phyloP scores from a whole-genome alignment of 345 rosid species.

The Zanthoxylum bungeanum region DNA sequence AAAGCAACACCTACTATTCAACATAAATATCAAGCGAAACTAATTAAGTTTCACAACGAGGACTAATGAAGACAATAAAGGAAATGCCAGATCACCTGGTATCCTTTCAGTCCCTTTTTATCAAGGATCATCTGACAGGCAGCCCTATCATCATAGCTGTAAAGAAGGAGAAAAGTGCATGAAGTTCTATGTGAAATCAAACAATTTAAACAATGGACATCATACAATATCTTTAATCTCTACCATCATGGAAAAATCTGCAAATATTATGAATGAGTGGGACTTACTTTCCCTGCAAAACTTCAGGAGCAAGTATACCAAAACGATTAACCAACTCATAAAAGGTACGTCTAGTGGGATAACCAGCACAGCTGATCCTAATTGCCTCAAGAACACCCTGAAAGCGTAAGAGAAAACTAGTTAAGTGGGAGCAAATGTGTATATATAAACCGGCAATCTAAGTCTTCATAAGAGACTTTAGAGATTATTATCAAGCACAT shows the following conservation, averaged over 20 bases:
- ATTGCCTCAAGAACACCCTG: conserved; percentile 95
- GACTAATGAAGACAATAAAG: background rate
- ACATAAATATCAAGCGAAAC: background rate
- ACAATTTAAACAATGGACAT: conserved; percentile 9
- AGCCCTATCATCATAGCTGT: conserved; percentile 77
- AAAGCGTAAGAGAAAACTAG: conserved; percentile 5
- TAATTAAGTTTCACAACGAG: background rate
- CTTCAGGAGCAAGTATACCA: conserved; percentile 94
- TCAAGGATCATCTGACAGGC: conserved; percentile 91
- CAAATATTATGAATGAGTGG: background rate
- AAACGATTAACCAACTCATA: conserved; percentile 93
- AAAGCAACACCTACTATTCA: background rate
- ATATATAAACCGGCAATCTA: background rate
- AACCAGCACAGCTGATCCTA: conserved; percentile 98
- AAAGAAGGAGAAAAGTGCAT: conserved; percentile 19
- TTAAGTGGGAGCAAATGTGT: background rate
- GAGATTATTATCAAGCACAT: background rate
- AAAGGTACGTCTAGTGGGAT: conserved; percentile 95
- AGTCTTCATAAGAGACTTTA: background rate
- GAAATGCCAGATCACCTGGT: conserved; percentile 63
- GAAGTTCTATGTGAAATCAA: conserved; percentile 12
- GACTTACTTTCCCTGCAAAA: conserved; percentile 85
- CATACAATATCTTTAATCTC: conserved; percentile 8
- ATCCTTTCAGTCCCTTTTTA: conserved; percentile 83
- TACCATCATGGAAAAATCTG: background rate